Base-by-base conservation (phyloP, 495 filamentous ascomycete genomes). In the Arthonia radiata region DNA sequence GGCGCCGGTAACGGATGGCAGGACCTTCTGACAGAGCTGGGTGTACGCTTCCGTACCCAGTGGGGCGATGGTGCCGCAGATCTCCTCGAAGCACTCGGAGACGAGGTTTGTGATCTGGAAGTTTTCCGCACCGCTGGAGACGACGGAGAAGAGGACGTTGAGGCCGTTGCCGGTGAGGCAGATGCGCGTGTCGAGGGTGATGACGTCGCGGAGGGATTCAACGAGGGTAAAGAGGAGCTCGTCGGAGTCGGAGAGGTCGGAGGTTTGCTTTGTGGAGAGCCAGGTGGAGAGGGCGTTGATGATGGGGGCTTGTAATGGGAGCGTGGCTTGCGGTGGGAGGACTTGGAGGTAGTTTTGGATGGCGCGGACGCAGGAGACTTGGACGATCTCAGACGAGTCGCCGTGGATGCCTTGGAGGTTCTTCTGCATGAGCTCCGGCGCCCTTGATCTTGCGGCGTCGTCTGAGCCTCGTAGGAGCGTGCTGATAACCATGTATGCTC, bases 211-310 rank as follows among this genome's bases (percentile, higher is more conserved):
- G 8, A 97, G 57, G 1, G 81, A 80, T 44, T 97, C 86, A 3
- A 82, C 71, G 13, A 97, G 50, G 1, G 81, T 82, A 5, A 89
- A 75, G 31, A 93, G 63, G 16, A 94, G 61, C 41, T 97, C 86
- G 30, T 93, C 83, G 16, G 72, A 68, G 25, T 91, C 81, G 9
- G 69, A 63, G 3, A 79, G 53, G 24, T 92, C 83, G 32, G 63
- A 66, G 29, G 89, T 50, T 34, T 92, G 79, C 40, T 82, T 75
- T 6, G 56, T 48, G 15, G 69, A 57, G 35, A 94, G 48, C 47
- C 78, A 94, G 10, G 61, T 58, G 2, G 75, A 71, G 16, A 97
- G 63, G 10, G 77, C 67, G 2, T 60, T 49, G 23, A 93, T 64
- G 21, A 92, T 74, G 5, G 67, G 52, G 0, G 56, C 37, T 44